A percentile compares a stretch with the other conserved stretches of the same genome.
These are phyloP conservation scores for Tetracentron sinense DNA, from an alignment of 164 flowering plant species.

Conservation along the genomic window DNA sequence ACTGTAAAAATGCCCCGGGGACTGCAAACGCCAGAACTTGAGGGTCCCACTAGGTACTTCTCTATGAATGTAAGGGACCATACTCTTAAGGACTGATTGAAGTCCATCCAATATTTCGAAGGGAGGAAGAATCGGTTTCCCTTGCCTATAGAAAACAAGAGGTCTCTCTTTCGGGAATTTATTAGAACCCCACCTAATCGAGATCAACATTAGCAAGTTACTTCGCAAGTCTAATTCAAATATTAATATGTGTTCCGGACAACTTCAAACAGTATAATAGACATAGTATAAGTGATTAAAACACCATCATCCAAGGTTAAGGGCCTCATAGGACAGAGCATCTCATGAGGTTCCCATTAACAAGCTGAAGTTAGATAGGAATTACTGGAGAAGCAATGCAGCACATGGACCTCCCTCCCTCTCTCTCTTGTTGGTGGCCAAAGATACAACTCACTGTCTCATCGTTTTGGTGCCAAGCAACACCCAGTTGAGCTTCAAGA, in stretches of 20 bases:
- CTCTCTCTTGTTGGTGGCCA: too few relatives aligned
- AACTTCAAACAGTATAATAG: slow-evolving; percentile 2
- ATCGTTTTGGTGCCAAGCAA: not conserved
- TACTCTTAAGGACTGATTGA: slow-evolving; percentile 59
- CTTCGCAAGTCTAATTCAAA: too few relatives aligned
- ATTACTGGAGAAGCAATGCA: not conserved
- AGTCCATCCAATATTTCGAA: slow-evolving; percentile 67
- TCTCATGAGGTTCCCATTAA: too few relatives aligned
- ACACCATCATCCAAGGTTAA: not conserved
- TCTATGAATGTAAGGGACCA: slow-evolving; percentile 61
- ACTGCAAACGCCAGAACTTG: slow-evolving; percentile 92
- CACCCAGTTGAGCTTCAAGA: not conserved
- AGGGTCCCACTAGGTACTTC: slow-evolving; percentile 55
- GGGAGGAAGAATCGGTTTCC: slow-evolving; percentile 63
- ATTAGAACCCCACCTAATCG: slow-evolving; percentile 79
- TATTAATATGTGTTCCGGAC: not conserved
- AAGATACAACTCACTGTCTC: not conserved
- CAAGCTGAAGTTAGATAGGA: not conserved
- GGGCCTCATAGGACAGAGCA: too few relatives aligned
- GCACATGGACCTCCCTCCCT: not conserved
- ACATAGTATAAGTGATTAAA: not conserved
- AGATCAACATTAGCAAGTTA: slow-evolving; percentile 10
- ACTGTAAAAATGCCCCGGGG: slow-evolving; percentile 91
- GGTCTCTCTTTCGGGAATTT: slow-evolving; percentile 92
- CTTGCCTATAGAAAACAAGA: slow-evolving; percentile 70